Base-by-base conservation (phyloP, 2,329 filamentous ascomycete genomes). In the Leptographium radiaticola region DNA sequence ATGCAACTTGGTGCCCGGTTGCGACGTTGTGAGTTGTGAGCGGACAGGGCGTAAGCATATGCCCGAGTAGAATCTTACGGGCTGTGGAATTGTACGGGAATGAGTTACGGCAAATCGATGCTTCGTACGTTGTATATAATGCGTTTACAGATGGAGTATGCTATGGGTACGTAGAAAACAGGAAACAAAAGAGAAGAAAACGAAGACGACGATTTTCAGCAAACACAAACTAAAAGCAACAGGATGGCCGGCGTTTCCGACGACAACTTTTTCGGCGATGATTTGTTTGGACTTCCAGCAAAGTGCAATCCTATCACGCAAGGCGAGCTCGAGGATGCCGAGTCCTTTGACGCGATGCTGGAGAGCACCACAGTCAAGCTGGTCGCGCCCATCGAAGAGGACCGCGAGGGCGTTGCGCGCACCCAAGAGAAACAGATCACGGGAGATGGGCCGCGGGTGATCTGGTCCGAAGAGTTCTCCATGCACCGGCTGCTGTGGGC, bases 401-500 rank as follows among this genome's bases (percentile, higher is more conserved):
- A 39, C 36, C 9, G 36, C 36, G 36, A 39, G 36, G 36, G 36
- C 36, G 11, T 13, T 39, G 36, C 36, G 36, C 36, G 36, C 36
- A 39, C 36, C 36, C 5, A 39, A 39, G 36, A 39, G 36, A 39
- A 39, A 39, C 36, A 39, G 36, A 39, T 39, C 36, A 39, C 4
- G 11, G 36, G 36, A 13, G 11, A 39, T 3, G 36, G 36, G 36
- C 36, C 36, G 36, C 11, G 12, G 36, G 4, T 39, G 36, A 13
- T 39, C 36, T 39, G 11, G 36, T 39, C 36, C 9, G 36, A 39
- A 15, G 16, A 6, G 16, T 39, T 39, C 36, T 39, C 36, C 36
- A 39, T 55, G 54, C 40, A 50, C 20, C 50, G 54, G 20, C 40
- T 53, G 40, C 39, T 55, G 50, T 55, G 54, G 54, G 54, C 33